Base-by-base conservation (phyloP, 2,329 filamentous ascomycete genomes). In the Talaromyces amestolkiae region DNA sequence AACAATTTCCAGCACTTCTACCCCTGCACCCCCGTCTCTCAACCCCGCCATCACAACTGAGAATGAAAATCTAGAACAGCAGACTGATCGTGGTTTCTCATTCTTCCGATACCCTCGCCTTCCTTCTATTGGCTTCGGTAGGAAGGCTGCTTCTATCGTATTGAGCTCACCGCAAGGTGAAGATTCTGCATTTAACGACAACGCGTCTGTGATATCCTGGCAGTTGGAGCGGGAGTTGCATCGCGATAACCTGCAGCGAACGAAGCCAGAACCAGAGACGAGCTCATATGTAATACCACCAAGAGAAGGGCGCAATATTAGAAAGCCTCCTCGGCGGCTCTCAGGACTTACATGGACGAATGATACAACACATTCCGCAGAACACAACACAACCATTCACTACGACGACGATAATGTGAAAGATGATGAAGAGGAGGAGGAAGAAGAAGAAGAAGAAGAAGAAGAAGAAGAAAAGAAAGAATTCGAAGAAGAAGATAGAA, bases 221-320 rank as follows among this genome's bases (percentile, higher is more conserved):
- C 70, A 68, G 19, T 63, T 78, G 15, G 77, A 79, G 41, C 74
- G 77, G 19, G 72, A 77, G 53, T 70, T 78, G 49, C 73, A 78
- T 37, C 71, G 75, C 11, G 76, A 78, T 64, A 68, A 76, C 31
- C 56, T 79, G 10, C 74, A 75, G 68, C 72, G 76, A 43, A 75
- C 73, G n/a, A 70, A 72, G 33, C 71, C 73, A 27, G 69, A 70
- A 59, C 69, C 67, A 43, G 70, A 72, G 33, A 70, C 72, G 22
- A 69, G 69, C 58, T 69, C 67, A 49, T 70, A 69, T 61, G 68
- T 65, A 19, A 65, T 69, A 17, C 70, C 69, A 19, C 61, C 66
- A 3, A 54, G 24, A 17, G 71, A 71, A 27, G 74, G 75, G 1
- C 70, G 68, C 54, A 77, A 75, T 47, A 78, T 79, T 24, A 75